Base-by-base conservation (phyloP, 2,329 filamentous ascomycete genomes). In the Akanthomyces lecanii region DNA sequence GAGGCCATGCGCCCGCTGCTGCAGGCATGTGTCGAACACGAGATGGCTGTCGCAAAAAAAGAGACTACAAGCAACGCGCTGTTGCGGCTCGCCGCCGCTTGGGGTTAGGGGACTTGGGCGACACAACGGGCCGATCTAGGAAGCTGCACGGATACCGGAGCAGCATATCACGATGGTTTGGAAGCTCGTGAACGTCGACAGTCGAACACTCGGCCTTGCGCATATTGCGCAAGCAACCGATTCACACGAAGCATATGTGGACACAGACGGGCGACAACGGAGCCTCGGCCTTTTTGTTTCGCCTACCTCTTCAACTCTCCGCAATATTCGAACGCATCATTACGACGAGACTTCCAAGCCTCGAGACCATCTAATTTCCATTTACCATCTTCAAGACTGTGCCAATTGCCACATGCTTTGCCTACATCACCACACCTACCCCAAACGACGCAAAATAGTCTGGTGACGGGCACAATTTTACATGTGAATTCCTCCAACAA, bases 91-190 rank as follows among this genome's bases (percentile, higher is more conserved):
- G 42, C 14, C 45, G 28, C 28, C 16, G 10, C 30, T 21, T 53
- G 58, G 50, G 58, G 58, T 61, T 54, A 61, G 50, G 58, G 58
- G 58, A 53, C 48, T 53, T 61, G 47, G 40, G 28, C 48, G 12
- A 52, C n/a, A 61, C 58, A 54, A 54, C 58, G 58, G 58, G 40
- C 58, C 58, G 58, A 61, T 54, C 58, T 50, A 45, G 58, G 25
- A 53, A 61, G 58, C 58, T 28, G 25, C 21, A 21, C 21, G 21
- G 21, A 21, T 47, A n/a, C 30, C 50, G 45, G 36, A 23, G 40
- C 21, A 42, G 21, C 23, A 51, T 21, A 40, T n/a, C 23, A 18
- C n/a, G 18, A 40, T 59, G 42, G 25, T 14, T 36, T 45, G 33
- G 21, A 61, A 25, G 40, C 42, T 61, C 58, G 50, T 45, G 48